Evolutionary conservation across 108 stramenopile species (phyloP), one percentile per base, ranked within the genome.

Genomic region (Nannochloropsis gaditana): DNA sequence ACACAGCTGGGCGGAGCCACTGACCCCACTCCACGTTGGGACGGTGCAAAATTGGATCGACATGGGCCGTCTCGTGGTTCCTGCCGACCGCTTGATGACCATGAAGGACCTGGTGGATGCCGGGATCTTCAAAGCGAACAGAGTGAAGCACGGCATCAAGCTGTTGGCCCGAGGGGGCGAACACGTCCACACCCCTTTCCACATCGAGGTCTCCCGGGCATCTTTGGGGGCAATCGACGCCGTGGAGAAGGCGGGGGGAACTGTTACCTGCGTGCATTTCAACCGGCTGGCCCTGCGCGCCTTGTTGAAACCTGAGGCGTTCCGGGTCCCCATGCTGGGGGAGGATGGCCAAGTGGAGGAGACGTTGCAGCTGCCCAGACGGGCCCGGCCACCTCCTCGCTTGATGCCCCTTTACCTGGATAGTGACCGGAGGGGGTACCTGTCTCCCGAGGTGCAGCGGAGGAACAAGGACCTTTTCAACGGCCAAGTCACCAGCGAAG

Each of bases 191-290:
- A 41, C 44, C 11, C 83, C 83, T 15, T 83, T 99, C 45, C 86
- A 93, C 81, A 85, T 99, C 80, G 95, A 97, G 88, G 95, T 99
- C 19, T 89, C 94, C 9, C 91, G 94, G 79, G 99, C 96, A 10
- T 95, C 94, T 59, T 81, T 90, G 43, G 84, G 82, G 50, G 99
- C 99, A 21, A 96, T 98, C 83, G 89, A 92, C 45, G 96, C 97
- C 45, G 91, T 98, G 5, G 99, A 99, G 87, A 85, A 81, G 9
- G 92, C 90, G 43, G 99, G 99, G 17, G 99, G 99, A 11, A 92
- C 94, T 80, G 94, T 99, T n/a, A 96, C 96, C 2, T 96, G 96
- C 41, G 95, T 94, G 21, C 88, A 98, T 90, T 96, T 96, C 92
- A 98, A 97, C 91, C 86, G 92, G 43, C 88, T 97, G 87, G 96